A percentile compares a stretch with the other conserved stretches of the same genome.
These are phyloP conservation scores for Boletus sp. DNA, from an alignment of 768 basidiomycete genomes.

Conservation along the genomic window DNA sequence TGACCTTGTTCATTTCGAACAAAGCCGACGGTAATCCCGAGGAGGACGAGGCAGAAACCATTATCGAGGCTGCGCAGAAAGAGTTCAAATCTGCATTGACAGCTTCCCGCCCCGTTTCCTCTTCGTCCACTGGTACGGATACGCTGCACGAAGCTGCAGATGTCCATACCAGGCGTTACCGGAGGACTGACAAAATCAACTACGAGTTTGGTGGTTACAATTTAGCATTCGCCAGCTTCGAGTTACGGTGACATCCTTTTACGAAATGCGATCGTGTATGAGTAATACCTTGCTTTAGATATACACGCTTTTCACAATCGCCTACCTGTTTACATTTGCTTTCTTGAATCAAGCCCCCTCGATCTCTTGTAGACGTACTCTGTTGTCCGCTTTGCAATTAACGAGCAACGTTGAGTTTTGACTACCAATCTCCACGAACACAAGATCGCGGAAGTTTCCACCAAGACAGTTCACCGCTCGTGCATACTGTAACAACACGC, in stretches of 20 bases:
- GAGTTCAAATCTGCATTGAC: conserved; percentile 69
- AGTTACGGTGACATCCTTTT: conserved; percentile 40
- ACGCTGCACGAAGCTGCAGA: conserved; percentile 14
- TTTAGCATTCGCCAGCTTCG: conserved; percentile 86
- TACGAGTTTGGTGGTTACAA: conserved; percentile 96
- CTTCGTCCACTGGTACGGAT: conserved; percentile 21
- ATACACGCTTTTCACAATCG: conserved; percentile 12
- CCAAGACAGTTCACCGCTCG: background rate
- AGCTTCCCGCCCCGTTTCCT: conserved; percentile 22
- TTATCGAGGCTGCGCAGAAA: conserved; percentile 70
- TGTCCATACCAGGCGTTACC: conserved; percentile 47
- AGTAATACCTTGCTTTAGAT: conserved; percentile 25
- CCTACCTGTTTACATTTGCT: conserved; percentile 16
- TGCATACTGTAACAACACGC: conserved; percentile 4
- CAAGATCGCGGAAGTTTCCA: background rate
- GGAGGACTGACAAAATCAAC: conserved; percentile 93
- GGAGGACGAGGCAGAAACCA: conserved; percentile 48
- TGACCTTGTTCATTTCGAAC: conserved; percentile 90
- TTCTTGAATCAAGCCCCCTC: conserved; percentile 7
- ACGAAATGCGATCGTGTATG: conserved; percentile 11
- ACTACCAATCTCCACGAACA: background rate
- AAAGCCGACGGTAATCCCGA: conserved; percentile 43
- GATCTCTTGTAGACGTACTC: conserved; percentile 16
- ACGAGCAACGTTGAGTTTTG: conserved; percentile 15
- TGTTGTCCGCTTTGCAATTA: conserved; percentile 18